Base-by-base conservation (phyloP, 169 alveolate species). In the Cryptosporidium ryanae region DNA sequence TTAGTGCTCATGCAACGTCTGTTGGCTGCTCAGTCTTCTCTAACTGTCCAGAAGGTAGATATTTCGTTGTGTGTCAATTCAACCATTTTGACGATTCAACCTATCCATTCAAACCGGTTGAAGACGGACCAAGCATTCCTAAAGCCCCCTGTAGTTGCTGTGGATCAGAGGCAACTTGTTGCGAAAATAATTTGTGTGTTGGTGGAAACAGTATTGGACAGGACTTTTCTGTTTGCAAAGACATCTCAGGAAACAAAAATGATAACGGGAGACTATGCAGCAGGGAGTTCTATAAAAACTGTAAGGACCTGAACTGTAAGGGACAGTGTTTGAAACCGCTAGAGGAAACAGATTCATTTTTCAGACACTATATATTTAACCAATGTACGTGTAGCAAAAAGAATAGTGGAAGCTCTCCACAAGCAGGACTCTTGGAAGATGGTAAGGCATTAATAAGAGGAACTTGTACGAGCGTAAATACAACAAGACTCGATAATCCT, bases 191-290 rank as follows among this genome's bases (percentile, higher is more conserved):
- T 23, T 63, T 76, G 25, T 76, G 87, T 76, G 87, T 76, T 1
- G 87, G 87, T 38, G 87, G 87, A 18, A 76, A 76, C 23, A 76
- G 87, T 76, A 32, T 59, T 55, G 87, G 76, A 59, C 87, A 76
- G 29, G 87, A 76, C 48, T 76, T 59, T 18, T 57, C 70, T 2
- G 64, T 59, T n/a, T 76, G 87, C 21, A 59, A 59, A n/a, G 71
- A 76, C 38, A 27, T 76, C n/a, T 59, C 68, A 15, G 1, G 18
- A 3, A 18, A 15, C 1, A 48, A 21, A 2, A 61, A 76, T 18
- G 32, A 34, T 3, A 17, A 50, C 21, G 57, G 66, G 29, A 76
- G 44, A 34, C 38, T 70, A 3, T 76, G 87, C 46, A 76, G 87
- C 34, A 38, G 49, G 8, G 21, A 31, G 25, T 76, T 76, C 43